Evolutionary conservation across 1,139 yeast species (phyloP).

Genomic region (Yamadazyma jaroonii): DNA sequence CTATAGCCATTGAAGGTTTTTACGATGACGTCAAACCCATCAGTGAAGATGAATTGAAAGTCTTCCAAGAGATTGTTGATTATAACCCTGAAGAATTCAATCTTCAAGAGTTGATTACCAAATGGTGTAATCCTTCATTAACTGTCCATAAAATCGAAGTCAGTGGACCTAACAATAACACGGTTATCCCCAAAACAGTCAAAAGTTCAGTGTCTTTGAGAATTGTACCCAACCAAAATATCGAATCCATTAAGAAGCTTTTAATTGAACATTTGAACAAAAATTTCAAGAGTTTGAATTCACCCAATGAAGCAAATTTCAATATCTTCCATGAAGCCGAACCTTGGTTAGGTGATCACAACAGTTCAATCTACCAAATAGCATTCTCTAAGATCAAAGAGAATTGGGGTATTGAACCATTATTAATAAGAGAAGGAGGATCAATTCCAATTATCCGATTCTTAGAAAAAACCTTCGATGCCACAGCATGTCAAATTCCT

Average conservation of each 20-base stretch:
- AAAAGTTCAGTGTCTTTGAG: slow-evolving; percentile 77
- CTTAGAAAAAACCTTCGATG: slow-evolving; percentile 74
- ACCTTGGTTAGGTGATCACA: slow-evolving; percentile 92
- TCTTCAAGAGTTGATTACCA: slow-evolving; percentile 61
- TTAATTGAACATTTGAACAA: slow-evolving; percentile 46
- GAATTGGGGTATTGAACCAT: slow-evolving; percentile 71
- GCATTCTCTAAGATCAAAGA: slow-evolving; percentile 55
- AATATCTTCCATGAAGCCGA: slow-evolving; percentile 81
- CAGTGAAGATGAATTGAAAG: slow-evolving; percentile 50
- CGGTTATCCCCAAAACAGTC: slow-evolving; percentile 84
- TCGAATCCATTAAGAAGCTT: slow-evolving; percentile 51
- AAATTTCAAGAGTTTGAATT: slow-evolving; percentile 33
- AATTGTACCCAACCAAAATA: slow-evolving; percentile 84
- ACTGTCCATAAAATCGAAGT: slow-evolving; percentile 86
- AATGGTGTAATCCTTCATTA: slow-evolving; percentile 89
- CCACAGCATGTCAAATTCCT: slow-evolving; percentile 94
- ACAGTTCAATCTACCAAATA: slow-evolving; percentile 67
- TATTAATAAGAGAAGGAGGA: slow-evolving; percentile 93
- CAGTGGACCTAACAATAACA: slow-evolving; percentile 86
- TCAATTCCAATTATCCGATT: slow-evolving; percentile 89
- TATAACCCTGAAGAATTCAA: slow-evolving; percentile 20
- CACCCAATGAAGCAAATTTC: slow-evolving; percentile 60
- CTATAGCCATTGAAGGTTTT: slow-evolving; percentile 4
- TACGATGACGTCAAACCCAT: slow-evolving; percentile 35
- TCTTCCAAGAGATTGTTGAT: slow-evolving; percentile 61